phyloP scores from a whole-genome alignment of 345 rosid genomes.

The Rhizophora mangle region DNA sequence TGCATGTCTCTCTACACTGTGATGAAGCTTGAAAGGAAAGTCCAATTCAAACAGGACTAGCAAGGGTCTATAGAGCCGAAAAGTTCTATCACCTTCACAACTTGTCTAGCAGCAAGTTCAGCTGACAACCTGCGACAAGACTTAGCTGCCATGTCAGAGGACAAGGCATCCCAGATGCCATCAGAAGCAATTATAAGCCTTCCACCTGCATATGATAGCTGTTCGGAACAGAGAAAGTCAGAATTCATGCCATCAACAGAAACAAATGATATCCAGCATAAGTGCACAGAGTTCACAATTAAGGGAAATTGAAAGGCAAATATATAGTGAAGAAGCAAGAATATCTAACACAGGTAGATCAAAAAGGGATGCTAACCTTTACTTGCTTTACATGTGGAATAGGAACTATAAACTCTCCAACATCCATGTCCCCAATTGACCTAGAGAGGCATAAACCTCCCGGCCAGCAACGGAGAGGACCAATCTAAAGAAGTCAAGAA shows the following conservation, averaged over 20 bases:
- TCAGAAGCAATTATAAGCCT: constrained; percentile 91
- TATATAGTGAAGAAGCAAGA: neutral
- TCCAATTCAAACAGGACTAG: constrained; percentile 11
- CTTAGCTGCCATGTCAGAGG: constrained; percentile 71
- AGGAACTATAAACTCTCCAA: constrained; percentile 90
- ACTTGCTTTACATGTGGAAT: constrained; percentile 91
- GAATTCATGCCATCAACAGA: constrained; percentile 2
- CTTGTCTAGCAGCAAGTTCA: constrained; percentile 87
- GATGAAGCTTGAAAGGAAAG: neutral
- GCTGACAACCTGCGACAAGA: constrained; percentile 77
- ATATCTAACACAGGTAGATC: neutral
- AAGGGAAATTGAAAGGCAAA: neutral
- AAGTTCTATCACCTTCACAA: constrained; percentile 64
- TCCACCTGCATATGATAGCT: constrained; percentile 83
- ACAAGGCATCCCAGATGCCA: constrained; percentile 89
- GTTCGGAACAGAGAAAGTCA: constrained; percentile 18
- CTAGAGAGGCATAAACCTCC: constrained; percentile 95
- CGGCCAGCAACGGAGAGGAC: constrained; percentile 93
- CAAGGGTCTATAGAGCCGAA: neutral
- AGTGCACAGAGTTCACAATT: neutral
- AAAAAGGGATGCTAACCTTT: constrained; percentile 41
- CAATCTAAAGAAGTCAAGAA: constrained; percentile 44
- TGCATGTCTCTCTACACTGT: neutral
- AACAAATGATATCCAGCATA: neutral
- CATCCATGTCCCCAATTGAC: constrained; percentile 94